Evolutionary conservation across 139 green algal genomes (phyloP).

Genomic region (Haematococcus lacustris): DNA sequence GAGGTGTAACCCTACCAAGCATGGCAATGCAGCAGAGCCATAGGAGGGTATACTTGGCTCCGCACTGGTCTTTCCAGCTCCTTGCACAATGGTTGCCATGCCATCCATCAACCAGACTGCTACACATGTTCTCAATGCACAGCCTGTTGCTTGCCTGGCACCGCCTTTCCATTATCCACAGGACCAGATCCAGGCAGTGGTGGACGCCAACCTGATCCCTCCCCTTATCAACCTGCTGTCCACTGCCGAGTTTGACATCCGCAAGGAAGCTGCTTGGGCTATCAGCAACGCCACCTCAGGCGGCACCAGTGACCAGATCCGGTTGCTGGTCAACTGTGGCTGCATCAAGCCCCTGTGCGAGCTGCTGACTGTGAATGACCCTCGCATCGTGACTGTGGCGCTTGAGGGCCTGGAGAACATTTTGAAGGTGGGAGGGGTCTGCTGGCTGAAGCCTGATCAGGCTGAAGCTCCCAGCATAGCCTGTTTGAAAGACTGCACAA

Average conservation of each 20-base stretch:
- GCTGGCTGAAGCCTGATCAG: background rate
- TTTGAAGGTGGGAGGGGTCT: constrained; percentile 74
- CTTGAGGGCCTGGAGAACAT: constrained; percentile 99
- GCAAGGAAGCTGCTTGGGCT: constrained; percentile 98
- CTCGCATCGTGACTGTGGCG: constrained; percentile 94
- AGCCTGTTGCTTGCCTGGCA: too few relatives aligned
- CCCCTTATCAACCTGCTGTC: constrained; percentile 85
- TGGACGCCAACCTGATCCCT: constrained; percentile 84
- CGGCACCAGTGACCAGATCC: constrained; percentile 73
- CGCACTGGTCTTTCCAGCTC: too few relatives aligned
- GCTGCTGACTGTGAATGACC: constrained; percentile 82
- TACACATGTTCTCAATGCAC: too few relatives aligned
- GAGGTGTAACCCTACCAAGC: too few relatives aligned
- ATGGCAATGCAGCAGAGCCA: too few relatives aligned
- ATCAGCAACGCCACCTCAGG: constrained; percentile 97
- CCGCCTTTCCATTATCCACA: too few relatives aligned
- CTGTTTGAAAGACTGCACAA: background rate
- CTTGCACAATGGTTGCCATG: too few relatives aligned
- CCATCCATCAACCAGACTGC: too few relatives aligned
- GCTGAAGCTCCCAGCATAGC: background rate
- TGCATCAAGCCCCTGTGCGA: constrained; percentile 96
- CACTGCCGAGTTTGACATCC: constrained; percentile 98
- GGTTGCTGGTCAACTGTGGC: constrained; percentile 77
- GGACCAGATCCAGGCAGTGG: constrained; percentile 96
- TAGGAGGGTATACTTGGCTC: too few relatives aligned